These are phyloP conservation scores for Thalassiosira mediterranea DNA, from an alignment of 352 stramenopile genomes.

Conservation along the genomic window DNA sequence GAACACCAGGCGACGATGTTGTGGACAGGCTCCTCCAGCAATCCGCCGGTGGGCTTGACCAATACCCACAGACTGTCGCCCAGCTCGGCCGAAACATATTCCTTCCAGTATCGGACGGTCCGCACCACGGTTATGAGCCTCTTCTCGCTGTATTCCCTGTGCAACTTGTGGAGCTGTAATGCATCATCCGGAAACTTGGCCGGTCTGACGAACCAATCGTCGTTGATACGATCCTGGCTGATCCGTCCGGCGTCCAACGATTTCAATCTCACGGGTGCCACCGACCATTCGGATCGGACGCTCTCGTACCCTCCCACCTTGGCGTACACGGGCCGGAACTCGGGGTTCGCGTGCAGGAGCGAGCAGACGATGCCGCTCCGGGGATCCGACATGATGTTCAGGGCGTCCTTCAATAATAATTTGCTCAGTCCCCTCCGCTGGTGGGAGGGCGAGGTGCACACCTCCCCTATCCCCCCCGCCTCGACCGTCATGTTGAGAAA, in stretches of 20 bases:
- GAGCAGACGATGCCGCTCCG: constrained; percentile 43
- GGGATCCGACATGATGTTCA: constrained; percentile 57
- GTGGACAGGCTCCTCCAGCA: constrained; percentile 5
- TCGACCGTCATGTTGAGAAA: constrained; percentile 2
- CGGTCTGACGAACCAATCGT: constrained; percentile 24
- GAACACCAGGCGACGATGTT: constrained; percentile 65
- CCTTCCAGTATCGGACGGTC: constrained; percentile 64
- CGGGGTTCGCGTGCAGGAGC: constrained; percentile 65
- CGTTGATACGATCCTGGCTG: background rate
- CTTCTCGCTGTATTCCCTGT: constrained; percentile 65
- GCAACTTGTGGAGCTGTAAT: constrained; percentile 43
- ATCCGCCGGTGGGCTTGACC: background rate
- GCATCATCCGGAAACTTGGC: constrained; percentile 67
- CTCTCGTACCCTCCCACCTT: constrained; percentile 51
- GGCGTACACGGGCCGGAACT: constrained; percentile 67
- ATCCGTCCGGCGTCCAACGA: background rate
- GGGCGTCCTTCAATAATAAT: constrained; percentile 58
- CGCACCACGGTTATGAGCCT: constrained; percentile 62
- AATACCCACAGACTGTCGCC: constrained; percentile 57
- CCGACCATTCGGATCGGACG: constrained; percentile 53
- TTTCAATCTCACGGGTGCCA: constrained; percentile 17
- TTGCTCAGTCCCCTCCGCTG: constrained; percentile 58
- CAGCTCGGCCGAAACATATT: constrained; percentile 67
- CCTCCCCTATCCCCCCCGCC: constrained; percentile 74
- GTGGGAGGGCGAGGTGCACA: constrained; percentile 61